A percentile compares a stretch with the other conserved stretches of the same genome.
These are phyloP conservation scores for Podaxis sp. DNA, from an alignment of 768 basidiomycete species.

Conservation along the genomic window DNA sequence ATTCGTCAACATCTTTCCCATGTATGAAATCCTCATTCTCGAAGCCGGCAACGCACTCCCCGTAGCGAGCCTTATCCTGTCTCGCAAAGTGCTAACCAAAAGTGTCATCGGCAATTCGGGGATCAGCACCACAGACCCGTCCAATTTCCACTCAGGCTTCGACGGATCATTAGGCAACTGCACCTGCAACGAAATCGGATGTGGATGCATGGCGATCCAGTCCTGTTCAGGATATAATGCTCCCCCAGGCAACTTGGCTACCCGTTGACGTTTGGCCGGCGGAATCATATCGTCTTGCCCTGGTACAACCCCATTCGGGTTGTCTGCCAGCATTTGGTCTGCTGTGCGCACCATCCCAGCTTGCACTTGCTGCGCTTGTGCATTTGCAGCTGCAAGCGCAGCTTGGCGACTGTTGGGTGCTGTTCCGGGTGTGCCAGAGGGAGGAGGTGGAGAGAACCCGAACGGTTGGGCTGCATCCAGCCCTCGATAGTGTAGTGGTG, in stretches of 20 bases:
- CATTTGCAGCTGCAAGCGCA: constrained; percentile 50
- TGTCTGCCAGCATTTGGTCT: constrained; percentile 63
- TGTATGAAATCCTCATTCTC: constrained; percentile 73
- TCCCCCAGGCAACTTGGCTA: constrained; percentile 83
- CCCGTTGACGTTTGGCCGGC: constrained; percentile 82
- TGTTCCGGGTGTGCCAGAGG: constrained; percentile 23
- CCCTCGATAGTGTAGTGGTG: constrained; percentile 82
- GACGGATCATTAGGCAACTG: constrained; percentile 80
- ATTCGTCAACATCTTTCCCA: constrained; percentile 85
- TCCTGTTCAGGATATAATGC: constrained; percentile 82
- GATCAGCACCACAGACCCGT: constrained; percentile 74
- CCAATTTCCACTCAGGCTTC: constrained; percentile 91
- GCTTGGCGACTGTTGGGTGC: constrained; percentile 62
- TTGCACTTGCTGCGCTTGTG: constrained; percentile 42
- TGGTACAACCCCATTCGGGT: constrained; percentile 20
- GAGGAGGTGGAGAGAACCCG: constrained; percentile 63
- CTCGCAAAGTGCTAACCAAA: constrained; percentile 84
- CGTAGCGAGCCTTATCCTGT: constrained; percentile 76
- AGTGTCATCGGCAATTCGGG: constrained; percentile 81
- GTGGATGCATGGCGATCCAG: constrained; percentile 91
- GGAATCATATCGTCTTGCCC: constrained; percentile 52
- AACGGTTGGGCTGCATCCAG: constrained; percentile 73
- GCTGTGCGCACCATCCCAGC: constrained; percentile 73
- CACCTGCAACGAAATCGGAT: constrained; percentile 81
- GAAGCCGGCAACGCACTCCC: constrained; percentile 80